Evolutionary conservation across 1,284 basidiomycete species (phyloP).

Genomic region (Apiotrichum mycotoxinovorans): DNA sequence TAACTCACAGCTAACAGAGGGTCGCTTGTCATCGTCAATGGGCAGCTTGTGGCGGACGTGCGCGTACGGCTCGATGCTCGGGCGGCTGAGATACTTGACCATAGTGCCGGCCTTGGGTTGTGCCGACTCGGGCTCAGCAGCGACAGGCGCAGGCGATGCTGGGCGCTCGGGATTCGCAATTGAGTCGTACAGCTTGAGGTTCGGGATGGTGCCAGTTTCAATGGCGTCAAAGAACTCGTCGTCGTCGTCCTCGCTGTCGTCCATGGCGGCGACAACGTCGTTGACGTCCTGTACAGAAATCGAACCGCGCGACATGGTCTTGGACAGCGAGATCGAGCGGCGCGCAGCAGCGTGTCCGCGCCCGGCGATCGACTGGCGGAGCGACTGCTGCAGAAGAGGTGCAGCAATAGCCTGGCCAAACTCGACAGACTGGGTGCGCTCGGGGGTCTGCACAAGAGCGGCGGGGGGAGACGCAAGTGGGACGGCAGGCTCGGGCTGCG

Average conservation of each 20-base stretch:
- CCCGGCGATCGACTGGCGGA: not conserved
- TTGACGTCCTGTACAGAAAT: conserved; percentile 39
- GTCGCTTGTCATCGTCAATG: conserved; percentile 74
- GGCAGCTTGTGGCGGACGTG: conserved; percentile 64
- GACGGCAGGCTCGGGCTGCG: not conserved
- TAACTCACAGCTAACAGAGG: conserved; percentile 66
- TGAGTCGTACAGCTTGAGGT: conserved; percentile 62
- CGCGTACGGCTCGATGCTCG: conserved; percentile 67
- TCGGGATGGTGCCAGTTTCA: conserved; percentile 71
- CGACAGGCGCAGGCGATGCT: not conserved
- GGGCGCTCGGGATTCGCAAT: conserved; percentile 49
- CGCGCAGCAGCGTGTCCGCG: not conserved
- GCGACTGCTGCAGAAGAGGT: conserved; percentile 3
- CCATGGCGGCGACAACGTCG: conserved; percentile 34
- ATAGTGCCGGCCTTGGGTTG: conserved; percentile 23
- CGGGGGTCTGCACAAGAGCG: not conserved
- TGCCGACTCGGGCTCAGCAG: not conserved
- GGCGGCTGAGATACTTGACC: conserved; percentile 49
- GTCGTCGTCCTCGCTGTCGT: conserved; percentile 66
- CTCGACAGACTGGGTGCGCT: not conserved
- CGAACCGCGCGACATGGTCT: conserved; percentile 18
- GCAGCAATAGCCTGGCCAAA: not conserved
- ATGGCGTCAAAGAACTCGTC: conserved; percentile 99
- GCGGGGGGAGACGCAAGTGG: not conserved
- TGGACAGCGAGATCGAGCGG: conserved; percentile 7